These are phyloP conservation scores for Salix exigua DNA, from an alignment of 345 rosid species.

Conservation along the genomic window DNA sequence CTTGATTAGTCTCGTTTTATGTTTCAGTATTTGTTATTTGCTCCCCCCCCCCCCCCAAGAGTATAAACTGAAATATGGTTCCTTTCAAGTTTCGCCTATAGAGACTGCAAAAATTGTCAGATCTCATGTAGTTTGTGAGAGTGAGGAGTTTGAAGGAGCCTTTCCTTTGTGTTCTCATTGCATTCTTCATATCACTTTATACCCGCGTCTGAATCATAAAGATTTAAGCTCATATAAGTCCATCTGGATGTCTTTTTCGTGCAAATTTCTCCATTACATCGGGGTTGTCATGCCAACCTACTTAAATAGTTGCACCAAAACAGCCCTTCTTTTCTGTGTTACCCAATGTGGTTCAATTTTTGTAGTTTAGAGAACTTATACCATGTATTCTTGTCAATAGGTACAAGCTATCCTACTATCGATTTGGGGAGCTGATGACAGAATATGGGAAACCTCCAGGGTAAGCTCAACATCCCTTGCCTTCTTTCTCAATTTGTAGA, in stretches of 20 bases:
- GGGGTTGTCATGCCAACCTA: not conserved
- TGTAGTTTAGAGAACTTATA: not conserved
- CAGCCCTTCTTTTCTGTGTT: not conserved
- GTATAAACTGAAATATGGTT: not conserved
- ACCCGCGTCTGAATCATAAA: no score
- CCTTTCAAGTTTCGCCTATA: not conserved
- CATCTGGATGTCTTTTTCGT: not conserved
- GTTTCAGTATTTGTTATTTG: not conserved
- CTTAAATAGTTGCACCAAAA: not conserved
- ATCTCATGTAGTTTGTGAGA: not conserved
- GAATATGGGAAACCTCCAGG: slow-evolving; percentile 94
- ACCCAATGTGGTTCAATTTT: not conserved
- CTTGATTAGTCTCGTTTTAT: not conserved
- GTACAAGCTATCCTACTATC: slow-evolving; percentile 94
- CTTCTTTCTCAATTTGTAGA: not conserved
- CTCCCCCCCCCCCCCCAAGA: not conserved
- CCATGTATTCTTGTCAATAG: slow-evolving; percentile 32
- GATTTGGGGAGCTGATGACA: slow-evolving; percentile 90
- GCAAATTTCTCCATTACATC: not conserved
- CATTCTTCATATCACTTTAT: not conserved
- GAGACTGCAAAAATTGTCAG: not conserved
- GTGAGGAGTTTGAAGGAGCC: not conserved
- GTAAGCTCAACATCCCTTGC: slow-evolving; percentile 40
- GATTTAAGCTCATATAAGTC: not conserved
- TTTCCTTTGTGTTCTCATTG: not conserved